Evolutionary conservation across 805 yeast species (phyloP).

Genomic region (Zygoascus flipseniorum): DNA sequence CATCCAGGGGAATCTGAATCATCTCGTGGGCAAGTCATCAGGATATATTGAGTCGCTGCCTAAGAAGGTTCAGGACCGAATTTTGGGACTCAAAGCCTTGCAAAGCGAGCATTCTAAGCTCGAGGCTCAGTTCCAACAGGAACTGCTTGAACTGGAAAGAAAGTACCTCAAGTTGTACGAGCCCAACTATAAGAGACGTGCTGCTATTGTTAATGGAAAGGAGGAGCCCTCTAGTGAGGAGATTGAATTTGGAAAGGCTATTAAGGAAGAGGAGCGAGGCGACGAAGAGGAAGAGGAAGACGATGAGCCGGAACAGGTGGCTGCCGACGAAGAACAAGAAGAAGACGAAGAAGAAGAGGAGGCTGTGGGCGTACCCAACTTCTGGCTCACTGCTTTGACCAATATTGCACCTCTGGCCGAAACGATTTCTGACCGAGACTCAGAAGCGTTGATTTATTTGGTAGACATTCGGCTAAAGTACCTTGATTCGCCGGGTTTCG

Average conservation of each 20-base stretch:
- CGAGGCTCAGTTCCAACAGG: constrained; percentile 88
- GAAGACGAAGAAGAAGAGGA: constrained; percentile 37
- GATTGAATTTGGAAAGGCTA: constrained; percentile 65
- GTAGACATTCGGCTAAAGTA: constrained; percentile 70
- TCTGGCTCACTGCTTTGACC: constrained; percentile 94
- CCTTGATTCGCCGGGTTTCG: constrained; percentile 76
- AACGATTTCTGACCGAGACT: constrained; percentile 81
- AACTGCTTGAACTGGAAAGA: constrained; percentile 77
- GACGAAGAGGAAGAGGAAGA: constrained; percentile 37
- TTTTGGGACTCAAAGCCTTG: constrained; percentile 71
- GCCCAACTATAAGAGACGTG: constrained; percentile 70
- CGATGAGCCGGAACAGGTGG: constrained; percentile 36
- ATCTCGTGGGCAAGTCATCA: constrained; percentile 74
- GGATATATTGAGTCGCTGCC: constrained; percentile 81
- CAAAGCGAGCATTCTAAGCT: constrained; percentile 72
- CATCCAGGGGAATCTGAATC: constrained; percentile 83
- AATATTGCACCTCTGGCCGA: constrained; percentile 76
- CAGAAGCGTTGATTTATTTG: constrained; percentile 66
- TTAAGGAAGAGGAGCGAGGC: constrained; percentile 49
- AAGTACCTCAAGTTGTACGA: constrained; percentile 62
- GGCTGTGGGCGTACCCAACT: constrained; percentile 76
- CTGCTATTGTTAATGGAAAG: constrained; percentile 60
- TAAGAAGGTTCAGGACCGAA: constrained; percentile 59
- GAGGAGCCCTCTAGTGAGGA: constrained; percentile 73
- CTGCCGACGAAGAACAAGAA: constrained; percentile 34